These are phyloP conservation scores for Rosa hybrid DNA, from an alignment of 331 rosid species.

Conservation along the genomic window DNA sequence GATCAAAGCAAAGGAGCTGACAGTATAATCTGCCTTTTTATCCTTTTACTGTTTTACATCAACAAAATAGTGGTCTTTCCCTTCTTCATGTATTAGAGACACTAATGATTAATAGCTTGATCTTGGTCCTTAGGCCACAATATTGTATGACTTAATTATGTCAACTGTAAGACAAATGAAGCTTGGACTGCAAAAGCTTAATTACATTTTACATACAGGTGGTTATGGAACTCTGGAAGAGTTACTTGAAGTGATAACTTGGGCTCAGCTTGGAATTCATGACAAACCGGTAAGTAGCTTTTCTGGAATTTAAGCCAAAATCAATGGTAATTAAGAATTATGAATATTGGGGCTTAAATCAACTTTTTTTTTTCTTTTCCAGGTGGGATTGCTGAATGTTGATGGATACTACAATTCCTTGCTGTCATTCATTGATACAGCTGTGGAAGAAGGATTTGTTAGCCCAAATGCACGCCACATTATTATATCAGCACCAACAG, in stretches of 20 bases:
- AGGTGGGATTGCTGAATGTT: conserved; percentile 97
- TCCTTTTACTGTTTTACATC: background rate
- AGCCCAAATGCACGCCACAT: conserved; percentile 96
- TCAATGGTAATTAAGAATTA: background rate
- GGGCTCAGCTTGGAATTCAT: conserved; percentile 99
- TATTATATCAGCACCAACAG: conserved; percentile 95
- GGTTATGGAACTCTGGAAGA: conserved; percentile 99
- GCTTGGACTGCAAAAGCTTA: conserved; percentile 23
- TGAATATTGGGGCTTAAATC: conserved; percentile 9
- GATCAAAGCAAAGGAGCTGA: background rate
- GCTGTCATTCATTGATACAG: conserved; percentile 90
- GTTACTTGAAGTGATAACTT: conserved; percentile 96
- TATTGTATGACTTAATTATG: background rate
- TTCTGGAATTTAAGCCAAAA: conserved; percentile 11
- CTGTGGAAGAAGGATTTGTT: conserved; percentile 96
- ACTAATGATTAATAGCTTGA: conserved; percentile 10
- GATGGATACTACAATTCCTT: conserved; percentile 93
- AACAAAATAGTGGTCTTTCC: background rate
- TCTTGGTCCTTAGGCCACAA: background rate
- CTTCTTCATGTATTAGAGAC: background rate
- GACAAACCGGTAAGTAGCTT: conserved; percentile 79
- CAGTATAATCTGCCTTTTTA: background rate
- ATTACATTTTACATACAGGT: conserved; percentile 49
- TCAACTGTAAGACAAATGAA: background rate
- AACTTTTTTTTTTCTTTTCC: background rate